Evolutionary conservation across 2,329 filamentous ascomycete genomes (phyloP).

Genomic region (Triangularia verruculosa): DNA sequence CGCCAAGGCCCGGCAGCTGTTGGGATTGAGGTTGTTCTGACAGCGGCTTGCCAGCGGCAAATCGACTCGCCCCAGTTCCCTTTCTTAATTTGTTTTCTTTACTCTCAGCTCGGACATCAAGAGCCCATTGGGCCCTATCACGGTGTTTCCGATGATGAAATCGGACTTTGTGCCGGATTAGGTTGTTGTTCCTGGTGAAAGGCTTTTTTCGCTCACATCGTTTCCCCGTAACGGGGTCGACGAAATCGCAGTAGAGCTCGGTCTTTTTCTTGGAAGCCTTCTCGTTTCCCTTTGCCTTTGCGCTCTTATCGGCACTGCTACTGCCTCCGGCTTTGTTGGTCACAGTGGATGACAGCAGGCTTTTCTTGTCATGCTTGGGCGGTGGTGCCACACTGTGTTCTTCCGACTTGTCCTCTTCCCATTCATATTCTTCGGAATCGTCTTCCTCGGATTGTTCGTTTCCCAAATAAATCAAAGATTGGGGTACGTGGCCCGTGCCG

Average conservation of each 20-base stretch:
- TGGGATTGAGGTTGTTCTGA: background rate
- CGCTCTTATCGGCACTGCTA: too few species aligned
- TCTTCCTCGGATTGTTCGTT: background rate
- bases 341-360: background rate
- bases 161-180: background rate
- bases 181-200: background rate
- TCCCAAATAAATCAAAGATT: background rate
- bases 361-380: background rate
- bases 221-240: background rate
- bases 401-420: too few species aligned
- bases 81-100: background rate
- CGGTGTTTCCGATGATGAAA: background rate
- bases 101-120: background rate
- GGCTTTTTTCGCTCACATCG: background rate
- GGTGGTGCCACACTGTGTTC: too few species aligned
- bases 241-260: background rate
- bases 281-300: too few species aligned
- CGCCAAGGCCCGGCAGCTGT: background rate
- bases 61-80: background rate
- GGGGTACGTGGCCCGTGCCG: background rate
- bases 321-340: too few species aligned
- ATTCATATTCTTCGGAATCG: background rate
- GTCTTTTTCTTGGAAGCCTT: background rate
- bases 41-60: background rate
- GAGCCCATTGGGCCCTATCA: background rate